phyloP scores from a whole-genome alignment of 202 grass and related monocot genomes.

The Zizania palustris region DNA sequence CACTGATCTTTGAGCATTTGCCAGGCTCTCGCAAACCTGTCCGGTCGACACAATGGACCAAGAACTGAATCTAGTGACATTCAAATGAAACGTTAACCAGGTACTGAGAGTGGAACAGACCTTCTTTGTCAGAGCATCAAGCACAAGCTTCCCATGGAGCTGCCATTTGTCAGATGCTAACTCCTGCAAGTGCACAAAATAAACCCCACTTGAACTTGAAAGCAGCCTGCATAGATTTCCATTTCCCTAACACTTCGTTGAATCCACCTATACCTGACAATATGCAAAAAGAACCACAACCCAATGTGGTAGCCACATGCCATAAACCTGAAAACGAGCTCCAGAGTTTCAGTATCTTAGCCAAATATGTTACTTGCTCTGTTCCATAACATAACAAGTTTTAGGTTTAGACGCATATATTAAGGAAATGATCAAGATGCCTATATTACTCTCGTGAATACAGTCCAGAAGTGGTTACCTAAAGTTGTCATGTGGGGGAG shows the following conservation, averaged over 20 bases:
- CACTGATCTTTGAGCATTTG: conserved; percentile 31
- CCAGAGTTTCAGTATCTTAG: not conserved
- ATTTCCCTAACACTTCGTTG: not conserved
- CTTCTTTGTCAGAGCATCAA: conserved; percentile 39
- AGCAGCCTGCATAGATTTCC: not conserved
- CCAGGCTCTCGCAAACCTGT: conserved; percentile 44
- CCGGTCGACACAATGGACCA: not conserved
- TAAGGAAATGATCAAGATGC: no score
- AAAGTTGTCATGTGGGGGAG: no score
- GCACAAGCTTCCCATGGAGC: conserved; percentile 38
- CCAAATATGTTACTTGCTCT: not conserved
- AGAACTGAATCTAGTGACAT: not conserved
- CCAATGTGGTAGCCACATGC: conserved; percentile 70
- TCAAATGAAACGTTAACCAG: not conserved
- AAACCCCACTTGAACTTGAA: not conserved
- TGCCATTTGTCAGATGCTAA: conserved; percentile 54
- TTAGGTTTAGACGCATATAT: no score
- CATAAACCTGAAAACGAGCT: conserved; percentile 47
- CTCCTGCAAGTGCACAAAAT: conserved; percentile 32
- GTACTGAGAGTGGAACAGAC: conserved; percentile 14
- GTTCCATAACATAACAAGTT: no score
- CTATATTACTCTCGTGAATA: no score
- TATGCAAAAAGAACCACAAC: conserved; percentile 15
- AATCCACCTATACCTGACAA: conserved; percentile 43
- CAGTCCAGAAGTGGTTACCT: no score